Evolutionary conservation across 495 filamentous ascomycete genomes (phyloP).

Genomic region (Neurospora intermedia): DNA sequence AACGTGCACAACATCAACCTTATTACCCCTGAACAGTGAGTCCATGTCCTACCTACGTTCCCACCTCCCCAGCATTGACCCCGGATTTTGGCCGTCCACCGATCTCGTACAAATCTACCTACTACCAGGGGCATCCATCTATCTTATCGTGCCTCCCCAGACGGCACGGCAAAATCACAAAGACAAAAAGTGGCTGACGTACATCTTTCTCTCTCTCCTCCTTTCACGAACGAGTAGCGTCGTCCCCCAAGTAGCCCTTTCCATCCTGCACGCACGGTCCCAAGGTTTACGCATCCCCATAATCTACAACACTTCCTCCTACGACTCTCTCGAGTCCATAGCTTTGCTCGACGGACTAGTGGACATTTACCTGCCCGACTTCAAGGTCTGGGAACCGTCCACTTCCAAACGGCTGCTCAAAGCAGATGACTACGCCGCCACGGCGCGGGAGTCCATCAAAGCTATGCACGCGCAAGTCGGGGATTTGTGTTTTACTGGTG

Average conservation of each 20-base stretch:
- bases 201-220: too few species aligned
- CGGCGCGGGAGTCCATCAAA: constrained; percentile 59
- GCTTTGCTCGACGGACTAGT: constrained; percentile 61
- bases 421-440: constrained; percentile 55
- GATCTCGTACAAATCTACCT: too few species aligned
- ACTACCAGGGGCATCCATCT: too few species aligned
- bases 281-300: constrained; percentile 58
- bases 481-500: constrained; percentile 62
- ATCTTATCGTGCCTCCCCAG: too few species aligned
- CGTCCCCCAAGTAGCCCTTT: constrained; percentile 63
- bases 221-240: constrained; percentile 34
- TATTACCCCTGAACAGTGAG: constrained; percentile 56
- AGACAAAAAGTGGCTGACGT: too few species aligned
- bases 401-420: constrained; percentile 63
- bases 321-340: constrained; percentile 58
- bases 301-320: constrained; percentile 69
- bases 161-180: too few species aligned
- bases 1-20: constrained; percentile 73
- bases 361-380: constrained; percentile 70
- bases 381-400: constrained; percentile 58
- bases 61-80: neutral
- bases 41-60: constrained; percentile 5
- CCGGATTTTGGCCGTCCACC: neutral
- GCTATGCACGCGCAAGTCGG: constrained; percentile 69
- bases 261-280: constrained; percentile 55